Evolutionary conservation across 2,329 filamentous ascomycete genomes (phyloP), one percentile per base, ranked within the genome.

Genomic region (Didymella pinodella): DNA sequence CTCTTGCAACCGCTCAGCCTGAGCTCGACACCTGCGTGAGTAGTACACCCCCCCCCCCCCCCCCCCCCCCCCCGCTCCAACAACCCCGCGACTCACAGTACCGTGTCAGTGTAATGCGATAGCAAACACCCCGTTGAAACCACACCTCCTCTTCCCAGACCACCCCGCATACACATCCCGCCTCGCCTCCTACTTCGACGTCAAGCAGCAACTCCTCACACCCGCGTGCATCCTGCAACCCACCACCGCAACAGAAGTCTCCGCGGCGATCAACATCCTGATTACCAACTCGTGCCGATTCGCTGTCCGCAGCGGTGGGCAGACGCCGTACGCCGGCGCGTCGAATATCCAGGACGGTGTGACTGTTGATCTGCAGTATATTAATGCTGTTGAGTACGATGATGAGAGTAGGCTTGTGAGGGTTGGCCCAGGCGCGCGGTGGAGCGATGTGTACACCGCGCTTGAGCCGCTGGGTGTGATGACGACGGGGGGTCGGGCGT

Each of bases 311-410:
- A 68, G 68, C 38, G 68, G 66, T 10, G 68, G 72, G 16, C 70
- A 73, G 29, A 68, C 63, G 5, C 65, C 64, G 1, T 67, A 66
- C 43, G 59, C 62, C 25, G 72, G 71, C 12, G 65, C 67, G 7
- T 69, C 69, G 0, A 73, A 73, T 10, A 73, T 73, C 16, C 50
- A 71, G 10, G 56, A 65, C 26, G 72, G 72, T 5, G 66, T 75
- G 3, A 72, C 69, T 0, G 59, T 74, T 16, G 71, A 75, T 31
- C 26, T 75, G 43, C 52, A 62, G 10, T 55, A 62, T 28, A 59
- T 75, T 34, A 73, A 49, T 32, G 29, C 48, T 16, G 63, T 66
- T 12, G 40, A 59, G 22, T 70, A 69, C 31, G 60, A 69, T 28
- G 34, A 49, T 4, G 40, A 65, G 0, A 65, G 63, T 14, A 59